phyloP scores from a whole-genome alignment of 345 rosid species.

The Brassica incana region DNA sequence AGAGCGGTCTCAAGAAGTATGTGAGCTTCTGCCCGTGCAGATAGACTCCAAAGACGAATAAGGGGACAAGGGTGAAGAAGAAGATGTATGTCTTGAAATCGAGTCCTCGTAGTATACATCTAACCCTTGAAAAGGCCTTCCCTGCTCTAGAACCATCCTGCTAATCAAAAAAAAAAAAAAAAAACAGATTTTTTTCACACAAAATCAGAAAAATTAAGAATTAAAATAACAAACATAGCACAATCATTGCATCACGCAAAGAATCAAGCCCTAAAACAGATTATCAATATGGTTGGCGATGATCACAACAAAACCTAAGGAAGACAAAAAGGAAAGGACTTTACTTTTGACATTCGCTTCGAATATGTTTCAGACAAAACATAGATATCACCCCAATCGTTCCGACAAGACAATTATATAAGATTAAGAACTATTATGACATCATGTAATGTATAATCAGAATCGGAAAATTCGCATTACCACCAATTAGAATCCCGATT shows the following conservation, averaged over 20 bases:
- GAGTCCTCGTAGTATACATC: constrained; percentile 37
- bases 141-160: constrained; percentile 42
- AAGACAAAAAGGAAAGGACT: not conserved
- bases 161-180: not conserved
- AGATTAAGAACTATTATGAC: constrained; percentile 6
- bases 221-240: not conserved
- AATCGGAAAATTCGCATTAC: constrained; percentile 22
- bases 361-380: constrained; percentile 3
- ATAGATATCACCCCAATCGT: not conserved
- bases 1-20: constrained; percentile 36
- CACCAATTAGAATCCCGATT: constrained; percentile 15
- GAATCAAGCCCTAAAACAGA: constrained; percentile 21
- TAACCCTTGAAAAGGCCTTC: constrained; percentile 33
- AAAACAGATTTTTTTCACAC: too few species aligned
- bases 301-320: constrained; percentile 8
- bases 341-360: not conserved
- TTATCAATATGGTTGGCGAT: constrained; percentile 3
- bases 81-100: constrained; percentile 39
- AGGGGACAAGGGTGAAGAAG: constrained; percentile 26
- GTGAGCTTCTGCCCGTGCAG: constrained; percentile 40
- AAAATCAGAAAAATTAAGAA: not conserved
- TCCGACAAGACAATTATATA: constrained; percentile 8
- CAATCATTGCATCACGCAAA: too few species aligned
- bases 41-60: constrained; percentile 28
- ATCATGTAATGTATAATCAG: not conserved